Evolutionary conservation across 306 rosid species (phyloP), one percentile per base, ranked within the genome.

Genomic region (Amphicarpaea edgeworthii): DNA sequence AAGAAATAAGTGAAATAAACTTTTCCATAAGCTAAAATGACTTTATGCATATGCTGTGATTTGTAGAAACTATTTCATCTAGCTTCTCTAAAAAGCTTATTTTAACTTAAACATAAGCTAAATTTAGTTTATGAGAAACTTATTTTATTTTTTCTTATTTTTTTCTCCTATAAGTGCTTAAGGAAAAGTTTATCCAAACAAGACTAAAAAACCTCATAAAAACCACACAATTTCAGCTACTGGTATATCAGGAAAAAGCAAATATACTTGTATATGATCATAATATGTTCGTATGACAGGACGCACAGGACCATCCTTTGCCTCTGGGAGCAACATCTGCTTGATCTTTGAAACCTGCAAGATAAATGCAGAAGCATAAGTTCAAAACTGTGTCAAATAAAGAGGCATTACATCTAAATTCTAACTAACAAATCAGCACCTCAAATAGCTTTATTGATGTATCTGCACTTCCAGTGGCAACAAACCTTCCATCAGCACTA

Each of bases 401-500:
- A 66, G 47, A 73, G 49, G 40, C 34, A 68, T 12, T 12, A 21
- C 21, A 20, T 17, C 70, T 12, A 41, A 58, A 26, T 9, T 47
- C 45, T 21, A 51, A 43, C 15, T 19, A 60, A 38, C 45, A 75
- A 78, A 79, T 63, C 70, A 70, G 53, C 81, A 91, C 98, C 97
- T 90, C 97, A 84, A 90, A 94, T 40, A 91, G 88, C 87, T 94
- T 94, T 83, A 94, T 91, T 43, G 98, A 94, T 12, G 92, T 83
- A 70, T 91, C 97, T 17, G 98, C 88, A 86, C 98, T 94, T 82
- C 98, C 98, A 1, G 97, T 87, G 67, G 97, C 96, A 73, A 91
- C 88, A 88, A 87, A 90, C 78, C 83, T 87, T 82, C 98, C 97
- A 63, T 94, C 97, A 54, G 89, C 89, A 82, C 97, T 90, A 88